Conservation (phyloP, 495 filamentous ascomycete species). For the Trichoderma erinaceum region DNA sequence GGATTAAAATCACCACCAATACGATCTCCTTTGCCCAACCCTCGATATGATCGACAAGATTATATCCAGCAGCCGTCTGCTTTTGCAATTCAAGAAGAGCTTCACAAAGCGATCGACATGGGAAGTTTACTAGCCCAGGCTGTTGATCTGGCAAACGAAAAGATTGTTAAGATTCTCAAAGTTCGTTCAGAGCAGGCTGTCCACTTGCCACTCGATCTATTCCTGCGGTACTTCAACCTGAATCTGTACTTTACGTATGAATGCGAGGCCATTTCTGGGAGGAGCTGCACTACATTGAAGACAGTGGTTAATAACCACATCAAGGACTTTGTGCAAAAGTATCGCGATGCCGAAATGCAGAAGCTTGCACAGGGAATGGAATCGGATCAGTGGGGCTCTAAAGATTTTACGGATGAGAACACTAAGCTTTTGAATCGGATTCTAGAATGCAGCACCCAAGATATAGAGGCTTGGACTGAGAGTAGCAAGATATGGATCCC, state of each 20-base stretch:
- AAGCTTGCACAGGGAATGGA: slow-evolving; percentile 80
- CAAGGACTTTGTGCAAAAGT: slow-evolving; percentile 72
- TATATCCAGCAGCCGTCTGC: slow-evolving; percentile 24
- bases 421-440: slow-evolving; percentile 59
- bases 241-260: slow-evolving; percentile 94
- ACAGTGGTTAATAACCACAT: slow-evolving; percentile 88
- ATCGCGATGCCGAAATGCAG: slow-evolving; percentile 72
- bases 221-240: slow-evolving; percentile 86
- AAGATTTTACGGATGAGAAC: slow-evolving; percentile 70
- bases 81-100: slow-evolving; percentile 64
- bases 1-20: slow-evolving; percentile 42
- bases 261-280: slow-evolving; percentile 90
- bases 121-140: slow-evolving; percentile 90
- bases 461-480: slow-evolving; percentile 67
- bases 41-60: slow-evolving; percentile 24
- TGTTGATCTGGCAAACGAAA: slow-evolving; percentile 86
- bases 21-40: slow-evolving; percentile 46
- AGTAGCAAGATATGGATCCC: slow-evolving; percentile 67
- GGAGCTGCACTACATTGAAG: slow-evolving; percentile 77
- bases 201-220: slow-evolving; percentile 60
- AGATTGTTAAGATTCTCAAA: slow-evolving; percentile 84
- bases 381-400: slow-evolving; percentile 81
- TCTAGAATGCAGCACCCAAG: slow-evolving; percentile 71
- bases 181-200: slow-evolving; percentile 79
- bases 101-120: slow-evolving; percentile 80